Base-by-base conservation (phyloP, 768 basidiomycete species). In the Leccinum obscurum region DNA sequence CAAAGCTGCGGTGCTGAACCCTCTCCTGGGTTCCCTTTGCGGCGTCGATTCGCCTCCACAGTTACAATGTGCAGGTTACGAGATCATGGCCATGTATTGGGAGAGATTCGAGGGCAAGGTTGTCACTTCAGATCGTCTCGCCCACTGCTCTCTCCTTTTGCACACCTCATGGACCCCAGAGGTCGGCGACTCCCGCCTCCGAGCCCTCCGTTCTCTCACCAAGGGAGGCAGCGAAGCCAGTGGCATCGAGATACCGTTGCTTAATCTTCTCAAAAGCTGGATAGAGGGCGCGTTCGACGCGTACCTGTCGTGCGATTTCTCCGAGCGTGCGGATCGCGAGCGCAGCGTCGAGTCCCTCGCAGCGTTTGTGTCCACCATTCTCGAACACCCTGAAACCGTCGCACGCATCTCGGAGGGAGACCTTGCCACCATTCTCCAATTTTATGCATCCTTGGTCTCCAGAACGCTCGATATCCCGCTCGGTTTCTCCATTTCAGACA, bases 21-120 rank as follows among this genome's bases (percentile, higher is more conserved):
- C 87, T 14, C 79, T 92, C 56, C 76, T 91, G 3, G 78, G 79
- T 7, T 78, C 82, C 1, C 77, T 92, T 11, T 92, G 90, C 68
- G 71, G 77, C 41, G 56, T 73, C 6, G 78, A 83, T 17, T 78
- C 81, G 0, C 88, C 89, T 1, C 62, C 78, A 0, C 74, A 84
- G 0, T 62, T 92, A 4, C 89, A 90, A 66, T 82, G 82, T 8
- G 81, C 85, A 0, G 91, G 90, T 1, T 90, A 80, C 64, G 90
- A 92, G 59, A 84, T 91, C 61, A 77, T 92, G 55, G 78, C 86
- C 14, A 81, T 87, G 3, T 92, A 87, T 69, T 85, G 84, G 76
- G 84, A 88, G 66, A 85, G 86, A 67, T 76, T 72, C 22, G 84
- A 85, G 55, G 66, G 77, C 22, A 66, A 68, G 22, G 73, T 85